Base-by-base conservation (phyloP, 2,329 filamentous ascomycete species). In the Fusarium hainanense region DNA sequence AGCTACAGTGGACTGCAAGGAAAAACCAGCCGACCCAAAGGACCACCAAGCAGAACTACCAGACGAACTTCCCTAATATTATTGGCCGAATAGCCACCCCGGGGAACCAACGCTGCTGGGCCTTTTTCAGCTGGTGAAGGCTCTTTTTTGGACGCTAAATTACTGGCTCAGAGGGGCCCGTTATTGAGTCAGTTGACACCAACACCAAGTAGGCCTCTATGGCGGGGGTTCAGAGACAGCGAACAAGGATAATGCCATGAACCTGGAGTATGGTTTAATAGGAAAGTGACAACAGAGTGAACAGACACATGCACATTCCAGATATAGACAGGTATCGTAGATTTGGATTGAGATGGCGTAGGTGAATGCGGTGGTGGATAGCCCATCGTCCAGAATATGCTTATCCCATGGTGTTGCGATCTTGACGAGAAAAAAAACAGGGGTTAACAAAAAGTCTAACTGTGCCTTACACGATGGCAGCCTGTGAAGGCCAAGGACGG, bases 151-250 rank as follows among this genome's bases (percentile, higher is more conserved):
- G 28, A 48, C 63, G 63, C 68, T 71, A 70, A 67, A 59, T 37
- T 55, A 14, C 27, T 70, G 55, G 55, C 48, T 52, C 46, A 69
- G 63, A 57, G 49, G 56, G 62, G 54, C 25, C 54, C 43, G 68
- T 64, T 7, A 14, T 30, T 61, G 72, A 70, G 72, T 71, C 71
- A 73, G 68, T 74, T 58, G 62, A 71, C 52, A 51, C 49, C 21
- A 42, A 25, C 9, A 41, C 64, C 54, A 63, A 61, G 66, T 54
- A 72, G 54, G 60, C 54, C 66, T 63, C 47, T 55, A 62, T 49
- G 60, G 43, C 54, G 49, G 58, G 58, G 70, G 41, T 58, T 28
- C 28, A 62, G 44, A 46, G 43, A 51, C 41, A 50, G 25, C 37
- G 51, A 42, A 52, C 41, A 28, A 65, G 60, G 56, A 50, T 67